Conservation (phyloP, 2,329 filamentous ascomycete species). For the Arachnomyces sp. region DNA sequence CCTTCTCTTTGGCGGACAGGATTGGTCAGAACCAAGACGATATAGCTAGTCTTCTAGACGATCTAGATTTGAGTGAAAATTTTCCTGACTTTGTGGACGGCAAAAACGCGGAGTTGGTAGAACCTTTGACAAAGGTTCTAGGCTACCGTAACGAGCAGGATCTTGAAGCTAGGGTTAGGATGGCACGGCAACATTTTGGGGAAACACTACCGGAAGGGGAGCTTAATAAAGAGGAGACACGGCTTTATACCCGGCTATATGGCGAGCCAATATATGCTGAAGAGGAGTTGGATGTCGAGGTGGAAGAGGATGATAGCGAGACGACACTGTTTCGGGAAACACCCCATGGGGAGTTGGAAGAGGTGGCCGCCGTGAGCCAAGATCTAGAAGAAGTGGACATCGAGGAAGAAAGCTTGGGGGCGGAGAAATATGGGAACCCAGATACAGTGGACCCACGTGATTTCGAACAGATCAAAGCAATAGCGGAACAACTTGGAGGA, state of each 20-base stretch:
- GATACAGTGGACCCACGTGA: slow-evolving; percentile 12
- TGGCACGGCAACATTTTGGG: slow-evolving; percentile 66
- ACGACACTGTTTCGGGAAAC: slow-evolving; percentile 27
- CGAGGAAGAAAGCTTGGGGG: slow-evolving; percentile 8
- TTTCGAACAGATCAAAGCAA: slow-evolving; percentile 28
- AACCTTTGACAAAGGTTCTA: slow-evolving; percentile 22
- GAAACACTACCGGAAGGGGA: slow-evolving; percentile 66
- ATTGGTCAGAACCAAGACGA: slow-evolving; percentile 29
- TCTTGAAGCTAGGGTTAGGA: slow-evolving; percentile 46
- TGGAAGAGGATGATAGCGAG: slow-evolving; percentile 23
- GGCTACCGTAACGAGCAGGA: slow-evolving; percentile 25
- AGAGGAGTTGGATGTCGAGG: slow-evolving; percentile 21
- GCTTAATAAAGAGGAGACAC: slow-evolving; percentile 61
- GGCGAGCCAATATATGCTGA: slow-evolving; percentile 54
- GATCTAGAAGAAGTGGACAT: slow-evolving; percentile 8
- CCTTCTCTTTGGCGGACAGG: slow-evolving; percentile 30
- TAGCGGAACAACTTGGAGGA: slow-evolving; percentile 32
- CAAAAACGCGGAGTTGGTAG: slow-evolving; percentile 20
- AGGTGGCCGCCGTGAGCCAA: slow-evolving; percentile 21
- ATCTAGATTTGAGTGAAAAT: slow-evolving; percentile 24
- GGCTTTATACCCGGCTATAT: slow-evolving; percentile 71
- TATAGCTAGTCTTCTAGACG: slow-evolving; percentile 27
- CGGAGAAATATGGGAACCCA: slow-evolving; percentile 3
- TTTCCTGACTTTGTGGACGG: slow-evolving; percentile 17
- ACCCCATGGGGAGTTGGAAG: slow-evolving; percentile 30